Percentiles rank a stretch among this genome's conserved stretches.
Conservation (phyloP, 768 basidiomycete genomes). For the Tricholomella constricta region DNA sequence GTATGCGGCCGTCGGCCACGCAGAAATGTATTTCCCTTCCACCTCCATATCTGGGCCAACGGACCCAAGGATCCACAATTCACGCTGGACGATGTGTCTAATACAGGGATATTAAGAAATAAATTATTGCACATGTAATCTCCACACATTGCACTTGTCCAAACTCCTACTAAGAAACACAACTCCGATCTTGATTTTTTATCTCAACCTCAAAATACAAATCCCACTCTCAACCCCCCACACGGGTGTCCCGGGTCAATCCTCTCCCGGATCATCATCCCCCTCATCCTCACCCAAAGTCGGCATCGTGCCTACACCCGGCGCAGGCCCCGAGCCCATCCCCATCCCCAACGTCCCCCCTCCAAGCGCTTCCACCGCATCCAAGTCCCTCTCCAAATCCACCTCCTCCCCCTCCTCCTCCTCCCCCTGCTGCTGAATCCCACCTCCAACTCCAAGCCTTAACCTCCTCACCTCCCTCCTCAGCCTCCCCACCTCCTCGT, state of each 20-base stretch:
- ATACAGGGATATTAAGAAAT: no score
- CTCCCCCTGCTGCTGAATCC: no score
- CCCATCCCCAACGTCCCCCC: slow-evolving; percentile 16
- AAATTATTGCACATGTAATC: no score
- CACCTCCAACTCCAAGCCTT: slow-evolving; percentile 39
- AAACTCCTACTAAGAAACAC: no score
- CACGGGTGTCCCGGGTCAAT: background rate
- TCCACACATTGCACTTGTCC: no score
- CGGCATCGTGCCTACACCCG: slow-evolving; percentile 6
- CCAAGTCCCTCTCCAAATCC: slow-evolving; percentile 63
- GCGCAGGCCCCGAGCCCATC: background rate
- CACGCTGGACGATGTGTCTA: no score
- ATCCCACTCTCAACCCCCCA: background rate
- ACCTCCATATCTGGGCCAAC: no score
- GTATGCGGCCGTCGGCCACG: no score
- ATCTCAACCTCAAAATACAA: background rate
- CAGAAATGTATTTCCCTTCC: no score
- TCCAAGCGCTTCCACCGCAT: slow-evolving; percentile 47
- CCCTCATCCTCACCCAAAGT: slow-evolving; percentile 15
- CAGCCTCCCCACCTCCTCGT: slow-evolving; percentile 72
- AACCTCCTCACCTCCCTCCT: slow-evolving; percentile 67
- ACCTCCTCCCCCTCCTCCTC: slow-evolving; percentile 36
- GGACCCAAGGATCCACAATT: no score
- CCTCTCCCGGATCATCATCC: slow-evolving; percentile 17
- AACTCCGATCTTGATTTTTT: no score